A percentile compares a stretch with the other conserved stretches of the same genome.
Evolutionary conservation across 2,329 filamentous ascomycete species (phyloP).

Genomic region (Colletotrichum lentis): DNA sequence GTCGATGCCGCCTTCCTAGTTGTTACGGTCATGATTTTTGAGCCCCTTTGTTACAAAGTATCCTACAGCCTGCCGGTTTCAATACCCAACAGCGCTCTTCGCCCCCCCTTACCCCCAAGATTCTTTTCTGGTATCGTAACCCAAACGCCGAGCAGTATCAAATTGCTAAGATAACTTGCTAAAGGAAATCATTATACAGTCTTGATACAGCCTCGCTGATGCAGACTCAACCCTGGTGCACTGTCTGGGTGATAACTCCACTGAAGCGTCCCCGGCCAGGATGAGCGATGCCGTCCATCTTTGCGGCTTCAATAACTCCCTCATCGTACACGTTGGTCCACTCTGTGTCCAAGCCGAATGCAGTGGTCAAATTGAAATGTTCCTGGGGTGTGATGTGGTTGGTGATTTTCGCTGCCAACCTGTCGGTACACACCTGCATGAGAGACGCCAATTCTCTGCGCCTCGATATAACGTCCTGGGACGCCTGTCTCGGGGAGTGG

Average conservation of each 20-base stretch:
- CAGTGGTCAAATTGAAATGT: conserved; percentile 42
- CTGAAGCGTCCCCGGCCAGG: conserved; percentile 54
- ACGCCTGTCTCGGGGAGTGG: conserved; percentile 32
- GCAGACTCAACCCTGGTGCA: conserved; percentile 14
- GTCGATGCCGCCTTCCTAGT: too few relatives aligned
- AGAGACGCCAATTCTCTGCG: conserved; percentile 37
- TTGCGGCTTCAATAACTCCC: conserved; percentile 46
- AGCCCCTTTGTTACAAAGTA: neutral
- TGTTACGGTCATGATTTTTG: neutral
- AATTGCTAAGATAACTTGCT: neutral
- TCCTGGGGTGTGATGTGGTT: conserved; percentile 46
- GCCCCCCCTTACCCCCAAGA: neutral
- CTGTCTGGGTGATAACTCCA: conserved; percentile 44
- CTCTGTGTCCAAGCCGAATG: conserved; percentile 49
- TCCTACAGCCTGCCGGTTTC: neutral
- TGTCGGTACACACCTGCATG: conserved; percentile 51
- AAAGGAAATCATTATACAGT: neutral
- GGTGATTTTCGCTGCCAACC: conserved; percentile 48
- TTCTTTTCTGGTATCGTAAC: conserved; percentile 18
- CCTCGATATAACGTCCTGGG: conserved; percentile 23
- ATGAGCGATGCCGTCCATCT: conserved; percentile 47
- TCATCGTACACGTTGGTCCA: conserved; percentile 50
- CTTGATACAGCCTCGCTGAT: neutral
- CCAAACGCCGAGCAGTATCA: conserved; percentile 10
- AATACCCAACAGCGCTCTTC: neutral